Evolutionary conservation across 208 protist genomes (phyloP).

Genomic region (Naegleria lovaniensis): DNA sequence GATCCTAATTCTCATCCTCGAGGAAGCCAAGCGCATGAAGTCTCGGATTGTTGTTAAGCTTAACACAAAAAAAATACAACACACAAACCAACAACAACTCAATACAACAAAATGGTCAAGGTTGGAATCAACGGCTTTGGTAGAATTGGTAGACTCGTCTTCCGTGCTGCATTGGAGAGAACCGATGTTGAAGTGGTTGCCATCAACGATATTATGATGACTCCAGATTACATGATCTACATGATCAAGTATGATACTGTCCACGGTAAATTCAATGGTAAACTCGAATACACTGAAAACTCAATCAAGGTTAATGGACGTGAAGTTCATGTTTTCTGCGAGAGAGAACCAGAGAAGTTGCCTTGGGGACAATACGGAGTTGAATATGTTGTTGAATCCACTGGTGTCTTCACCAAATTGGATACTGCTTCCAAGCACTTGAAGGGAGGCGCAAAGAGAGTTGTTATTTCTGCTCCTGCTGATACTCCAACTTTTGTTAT

Average conservation of each 20-base stretch:
- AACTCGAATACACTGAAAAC: slow-evolving; percentile 47
- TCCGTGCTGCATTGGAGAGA: slow-evolving; percentile 57
- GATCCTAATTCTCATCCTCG: too few relatives aligned
- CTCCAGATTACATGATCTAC: slow-evolving; percentile 82
- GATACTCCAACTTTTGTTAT: slow-evolving; percentile 94
- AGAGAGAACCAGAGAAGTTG: slow-evolving; percentile 80
- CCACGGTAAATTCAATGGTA: slow-evolving; percentile 81
- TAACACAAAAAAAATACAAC: background rate
- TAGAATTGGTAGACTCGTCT: slow-evolving; percentile 80
- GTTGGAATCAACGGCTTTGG: slow-evolving; percentile 95
- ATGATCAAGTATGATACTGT: slow-evolving; percentile 87
- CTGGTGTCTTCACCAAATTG: slow-evolving; percentile 91
- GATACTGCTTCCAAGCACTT: slow-evolving; percentile 84
- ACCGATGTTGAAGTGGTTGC: slow-evolving; percentile 61
- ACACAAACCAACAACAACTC: background rate
- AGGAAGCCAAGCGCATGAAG: too few relatives aligned
- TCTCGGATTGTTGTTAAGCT: too few relatives aligned
- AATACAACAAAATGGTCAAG: slow-evolving; percentile 47
- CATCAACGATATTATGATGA: slow-evolving; percentile 90
- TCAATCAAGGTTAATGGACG: slow-evolving; percentile 11
- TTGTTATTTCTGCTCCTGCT: slow-evolving; percentile 98
- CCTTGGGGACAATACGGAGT: slow-evolving; percentile 81
- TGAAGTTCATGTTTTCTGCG: background rate
- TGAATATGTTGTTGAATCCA: slow-evolving; percentile 96
- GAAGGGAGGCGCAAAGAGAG: slow-evolving; percentile 90